Evolutionary conservation across 768 basidiomycete genomes (phyloP).

Genomic region (Suillus brevipes): DNA sequence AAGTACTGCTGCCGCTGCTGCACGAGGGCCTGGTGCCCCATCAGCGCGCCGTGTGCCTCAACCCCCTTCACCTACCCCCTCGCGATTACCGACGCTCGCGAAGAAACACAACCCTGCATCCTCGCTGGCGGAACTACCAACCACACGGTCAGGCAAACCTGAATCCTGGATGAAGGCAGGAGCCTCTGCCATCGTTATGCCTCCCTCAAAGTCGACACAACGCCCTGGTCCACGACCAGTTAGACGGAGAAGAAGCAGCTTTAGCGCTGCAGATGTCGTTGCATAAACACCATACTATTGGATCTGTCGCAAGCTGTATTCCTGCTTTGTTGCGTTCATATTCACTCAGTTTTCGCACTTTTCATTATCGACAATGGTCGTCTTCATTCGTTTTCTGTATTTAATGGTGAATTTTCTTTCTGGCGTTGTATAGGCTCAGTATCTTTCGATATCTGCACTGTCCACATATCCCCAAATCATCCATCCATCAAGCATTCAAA

Average conservation of each 20-base stretch:
- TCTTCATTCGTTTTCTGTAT: slow-evolving; percentile 22
- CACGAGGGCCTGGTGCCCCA: slow-evolving; percentile 31
- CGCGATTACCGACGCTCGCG: slow-evolving; percentile 73
- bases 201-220: slow-evolving; percentile 63
- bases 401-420: slow-evolving; percentile 27
- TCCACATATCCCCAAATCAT: slow-evolving; percentile 15
- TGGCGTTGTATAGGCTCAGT: slow-evolving; percentile 33
- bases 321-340: slow-evolving; percentile 17
- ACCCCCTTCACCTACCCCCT: slow-evolving; percentile 65
- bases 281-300: slow-evolving; percentile 44
- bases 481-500: slow-evolving; percentile 7
- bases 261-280: slow-evolving; percentile 83
- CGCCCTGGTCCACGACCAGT: slow-evolving; percentile 75
- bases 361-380: slow-evolving; percentile 11
- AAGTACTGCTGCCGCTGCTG: slow-evolving; percentile 42
- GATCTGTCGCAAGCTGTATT: slow-evolving; percentile 9
- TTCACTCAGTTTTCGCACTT: slow-evolving; percentile 6
- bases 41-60: slow-evolving; percentile 39
- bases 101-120: slow-evolving; percentile 47
- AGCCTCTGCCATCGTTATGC: slow-evolving; percentile 65
- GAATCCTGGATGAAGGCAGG: slow-evolving; percentile 82
- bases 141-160: slow-evolving; percentile 38
- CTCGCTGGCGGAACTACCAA: slow-evolving; percentile 53
- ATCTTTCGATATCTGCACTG: slow-evolving; percentile 16
- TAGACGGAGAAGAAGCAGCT: slow-evolving; percentile 80